Base-by-base conservation (phyloP, 23 red algal species). In the Chondrus crispus region DNA sequence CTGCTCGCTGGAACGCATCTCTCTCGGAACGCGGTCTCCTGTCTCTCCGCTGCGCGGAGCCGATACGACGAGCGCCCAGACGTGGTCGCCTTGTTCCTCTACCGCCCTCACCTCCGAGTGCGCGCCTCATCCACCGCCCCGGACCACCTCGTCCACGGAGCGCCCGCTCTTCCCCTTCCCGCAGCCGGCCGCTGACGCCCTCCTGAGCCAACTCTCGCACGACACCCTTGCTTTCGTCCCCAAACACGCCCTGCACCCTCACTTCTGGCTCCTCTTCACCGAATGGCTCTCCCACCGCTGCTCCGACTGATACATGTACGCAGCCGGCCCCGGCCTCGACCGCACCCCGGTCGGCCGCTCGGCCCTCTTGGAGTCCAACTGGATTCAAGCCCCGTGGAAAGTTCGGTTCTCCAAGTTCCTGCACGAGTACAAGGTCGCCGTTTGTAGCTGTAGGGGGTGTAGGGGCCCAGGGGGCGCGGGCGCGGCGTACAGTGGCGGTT, bases 381-480 rank as follows among this genome's bases (percentile, higher is more conserved):
- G 85, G 85, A 89, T 70, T 20, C 37, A 41, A 6, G 85, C 70
- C 9, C 46, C 85, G 3, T 89, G 85, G 85, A 89, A 89, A 33
- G 70, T 89, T 2, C 78, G 85, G 85, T 89, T 89, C 42, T 89
- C 85, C 46, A 77, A 89, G 85, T 89, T 89, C 68, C 47, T 89
- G 32, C 40, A 16, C 47, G 85, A 89, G 73, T 80, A 89, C 44
- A 44, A 44, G 44, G 10, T 77, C 22, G 52, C 16, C 22, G 22
- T 57, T 57, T n/a, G n/a, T n/a, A n/a, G n/a, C n/a, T n/a, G n/a
- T n/a, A n/a, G n/a, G n/a, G n/a, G n/a, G n/a, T n/a, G n/a, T n/a
- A n/a, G n/a, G n/a, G n/a, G n/a, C n/a, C n/a, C n/a, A n/a, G n/a
- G n/a, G n/a, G n/a, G n/a, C n/a, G n/a, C n/a, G n/a, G n/a, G n/a